Evolutionary conservation across 176 grass and related monocot genomes (phyloP).

Genomic region (Oryza glumipatula): DNA sequence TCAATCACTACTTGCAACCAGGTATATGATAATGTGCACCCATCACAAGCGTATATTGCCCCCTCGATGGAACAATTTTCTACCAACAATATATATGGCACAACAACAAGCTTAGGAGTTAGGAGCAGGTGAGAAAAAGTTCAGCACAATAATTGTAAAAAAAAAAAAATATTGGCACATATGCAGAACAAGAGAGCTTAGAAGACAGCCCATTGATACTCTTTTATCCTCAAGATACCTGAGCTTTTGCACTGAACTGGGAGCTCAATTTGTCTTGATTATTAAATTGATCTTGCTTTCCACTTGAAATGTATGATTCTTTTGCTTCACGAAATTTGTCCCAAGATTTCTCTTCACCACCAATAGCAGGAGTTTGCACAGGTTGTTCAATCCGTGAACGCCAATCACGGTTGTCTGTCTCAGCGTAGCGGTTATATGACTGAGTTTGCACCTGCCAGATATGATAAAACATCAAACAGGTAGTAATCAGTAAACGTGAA

Average conservation of each 20-base stretch:
- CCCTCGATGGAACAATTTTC: background rate
- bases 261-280: conserved; percentile 49
- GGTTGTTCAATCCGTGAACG: conserved; percentile 45
- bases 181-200: conserved; percentile 22
- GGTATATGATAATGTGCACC: background rate
- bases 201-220: conserved; percentile 28
- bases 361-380: conserved; percentile 35
- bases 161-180: background rate
- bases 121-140: background rate
- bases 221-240: conserved; percentile 39
- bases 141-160: background rate
- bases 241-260: conserved; percentile 46
- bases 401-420: conserved; percentile 70
- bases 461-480: conserved; percentile 8
- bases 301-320: conserved; percentile 38
- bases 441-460: conserved; percentile 51
- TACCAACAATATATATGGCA: background rate
- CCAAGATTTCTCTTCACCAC: conserved; percentile 70
- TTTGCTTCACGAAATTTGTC: conserved; percentile 57
- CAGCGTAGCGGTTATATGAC: conserved; percentile 50
- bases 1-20: background rate
- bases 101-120: background rate
- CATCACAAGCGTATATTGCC: background rate
- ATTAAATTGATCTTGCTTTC: conserved; percentile 55
- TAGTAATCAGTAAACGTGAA: conserved; percentile 1